Base-by-base conservation (phyloP, 2,329 filamentous ascomycete genomes). In the Fusarium buxicola region DNA sequence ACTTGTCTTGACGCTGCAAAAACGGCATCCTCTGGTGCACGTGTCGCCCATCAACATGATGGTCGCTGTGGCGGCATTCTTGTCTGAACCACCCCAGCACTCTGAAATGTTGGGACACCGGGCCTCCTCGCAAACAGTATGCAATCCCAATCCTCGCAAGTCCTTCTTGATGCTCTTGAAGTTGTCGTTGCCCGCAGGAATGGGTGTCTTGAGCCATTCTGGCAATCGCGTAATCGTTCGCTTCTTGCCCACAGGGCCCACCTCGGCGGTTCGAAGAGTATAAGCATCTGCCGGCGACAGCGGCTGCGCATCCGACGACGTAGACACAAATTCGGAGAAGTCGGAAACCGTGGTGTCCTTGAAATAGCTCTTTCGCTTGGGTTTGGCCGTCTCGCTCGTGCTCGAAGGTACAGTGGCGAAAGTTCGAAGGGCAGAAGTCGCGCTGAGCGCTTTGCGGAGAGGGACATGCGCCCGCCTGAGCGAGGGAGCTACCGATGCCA, bases 41-140 rank as follows among this genome's bases (percentile, higher is more conserved):
- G 94, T 98, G 77, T 99, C 95, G 65, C 95, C 95, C 94, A 98
- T 98, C 43, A 99, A 82, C 95, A 99, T 99, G 77, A 99, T 98
- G 10, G 95, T 99, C 3, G 95, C 95, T 28, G 95, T 99, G 5
- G 95, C 95, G 24, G 92, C 90, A 66, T 88, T 89, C 81, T 97
- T 97, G 76, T 90, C 87, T 73, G 84, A 88, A 30, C 95, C 95
- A 60, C 95, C 95, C 95, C 95, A 99, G 82, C 95, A 99, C 76
- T 98, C 94, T 63, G 91, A 93, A 60, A 99, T 97, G 78, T 99
- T 99, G 60, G 95, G 95, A 78, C 95, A 99, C 66, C 93, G 88
- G 2, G 95, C 95, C 80, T 99, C 95, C 80, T 99, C 95, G 78
- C 95, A 99, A 13, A 99, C 95, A 5, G 95, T 99, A 77, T 97